Evolutionary conservation across 257 asterid genomes (phyloP).

Genomic region (Forsythia viridissima): DNA sequence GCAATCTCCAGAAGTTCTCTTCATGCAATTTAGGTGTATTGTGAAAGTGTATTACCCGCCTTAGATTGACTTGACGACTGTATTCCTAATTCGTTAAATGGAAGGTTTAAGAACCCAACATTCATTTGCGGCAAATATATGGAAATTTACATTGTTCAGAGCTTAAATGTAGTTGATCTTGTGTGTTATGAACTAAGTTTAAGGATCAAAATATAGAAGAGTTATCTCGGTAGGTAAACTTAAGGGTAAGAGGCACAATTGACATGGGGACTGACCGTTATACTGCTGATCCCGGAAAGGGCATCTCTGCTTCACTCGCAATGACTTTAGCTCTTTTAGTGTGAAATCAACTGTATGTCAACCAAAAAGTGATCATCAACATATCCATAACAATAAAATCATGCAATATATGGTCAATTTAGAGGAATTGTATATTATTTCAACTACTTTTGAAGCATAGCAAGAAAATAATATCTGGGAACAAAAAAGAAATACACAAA

Average conservation of each 20-base stretch:
- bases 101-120: neutral
- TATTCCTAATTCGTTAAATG: neutral
- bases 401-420: neutral
- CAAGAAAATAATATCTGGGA: neutral
- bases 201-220: neutral
- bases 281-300: slow-evolving; percentile 48
- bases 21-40: neutral
- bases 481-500: neutral
- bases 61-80: neutral
- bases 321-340: slow-evolving; percentile 41
- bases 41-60: neutral
- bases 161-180: neutral
- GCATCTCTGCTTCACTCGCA: slow-evolving; percentile 46
- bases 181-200: neutral
- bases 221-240: neutral
- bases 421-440: neutral
- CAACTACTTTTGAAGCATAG: neutral
- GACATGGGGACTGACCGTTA: slow-evolving; percentile 33
- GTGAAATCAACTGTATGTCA: slow-evolving; percentile 48
- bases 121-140: neutral
- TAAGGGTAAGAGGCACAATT: neutral
- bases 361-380: neutral
- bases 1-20: neutral
- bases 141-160: neutral
- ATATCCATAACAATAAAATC: no score